Conservation (phyloP, 2,329 filamentous ascomycete species). For the Tolypocladium sp. region DNA sequence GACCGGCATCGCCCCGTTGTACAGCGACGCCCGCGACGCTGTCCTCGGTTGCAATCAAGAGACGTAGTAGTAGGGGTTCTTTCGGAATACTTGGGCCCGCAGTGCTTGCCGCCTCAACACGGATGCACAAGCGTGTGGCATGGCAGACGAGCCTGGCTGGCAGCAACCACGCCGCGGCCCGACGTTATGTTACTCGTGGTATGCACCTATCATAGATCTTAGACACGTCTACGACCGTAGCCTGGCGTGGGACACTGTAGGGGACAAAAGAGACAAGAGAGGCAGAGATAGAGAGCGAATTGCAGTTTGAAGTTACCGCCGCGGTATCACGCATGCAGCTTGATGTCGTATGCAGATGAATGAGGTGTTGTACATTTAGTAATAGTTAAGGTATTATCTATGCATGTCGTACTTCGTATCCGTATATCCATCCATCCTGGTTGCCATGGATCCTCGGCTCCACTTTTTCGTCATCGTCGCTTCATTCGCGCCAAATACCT, state of each 20-base stretch:
- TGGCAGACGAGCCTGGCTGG: background rate
- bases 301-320: background rate
- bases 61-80: background rate
- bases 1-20: slow-evolving; percentile 72
- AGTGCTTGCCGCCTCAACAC: background rate
- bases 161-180: background rate
- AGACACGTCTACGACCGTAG: background rate
- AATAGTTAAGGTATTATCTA: background rate
- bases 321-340: background rate
- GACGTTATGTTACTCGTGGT: background rate
- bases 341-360: background rate
- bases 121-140: background rate
- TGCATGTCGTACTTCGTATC: background rate
- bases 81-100: background rate
- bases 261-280: background rate
- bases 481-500: background rate
- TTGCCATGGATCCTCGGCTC: background rate
- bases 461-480: background rate
- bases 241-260: background rate
- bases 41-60: slow-evolving; percentile 30
- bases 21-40: slow-evolving; percentile 55
- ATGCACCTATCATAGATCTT: background rate
- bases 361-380: background rate
- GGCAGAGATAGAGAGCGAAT: background rate
- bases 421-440: background rate